Conservation (phyloP, 2,329 filamentous ascomycete species). For the Aspergillus sp. region DNA sequence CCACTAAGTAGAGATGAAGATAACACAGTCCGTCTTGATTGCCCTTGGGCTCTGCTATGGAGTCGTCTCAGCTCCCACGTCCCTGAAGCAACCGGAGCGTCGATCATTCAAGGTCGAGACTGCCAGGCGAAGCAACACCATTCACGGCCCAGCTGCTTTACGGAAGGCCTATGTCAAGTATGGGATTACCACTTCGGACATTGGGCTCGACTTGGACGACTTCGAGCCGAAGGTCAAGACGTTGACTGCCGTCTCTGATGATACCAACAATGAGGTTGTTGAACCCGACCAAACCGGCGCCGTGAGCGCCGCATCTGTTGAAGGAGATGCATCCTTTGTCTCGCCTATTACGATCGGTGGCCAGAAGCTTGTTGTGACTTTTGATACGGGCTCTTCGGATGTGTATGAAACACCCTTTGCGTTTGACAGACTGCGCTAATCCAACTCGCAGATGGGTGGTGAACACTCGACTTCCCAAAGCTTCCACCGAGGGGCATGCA, state of each 20-base stretch:
- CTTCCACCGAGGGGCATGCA: constrained; percentile 52
- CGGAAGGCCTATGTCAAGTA: constrained; percentile 69
- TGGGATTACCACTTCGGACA: constrained; percentile 51
- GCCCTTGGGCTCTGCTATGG: constrained; percentile 32
- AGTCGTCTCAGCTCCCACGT: constrained; percentile 35
- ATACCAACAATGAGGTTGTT: constrained; percentile 26
- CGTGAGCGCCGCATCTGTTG: constrained; percentile 64
- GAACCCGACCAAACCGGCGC: constrained; percentile 48
- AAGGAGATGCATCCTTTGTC: constrained; percentile 69
- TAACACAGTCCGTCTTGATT: constrained; percentile 27
- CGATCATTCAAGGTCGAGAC: constrained; percentile 63
- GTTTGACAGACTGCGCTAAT: background rate
- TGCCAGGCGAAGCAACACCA: constrained; percentile 56
- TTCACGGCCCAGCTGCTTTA: constrained; percentile 62
- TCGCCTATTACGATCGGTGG: constrained; percentile 68
- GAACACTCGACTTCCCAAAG: constrained; percentile 56
- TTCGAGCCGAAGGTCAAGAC: constrained; percentile 30
- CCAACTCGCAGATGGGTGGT: constrained; percentile 62
- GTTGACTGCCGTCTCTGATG: constrained; percentile 22
- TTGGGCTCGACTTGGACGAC: constrained; percentile 38
- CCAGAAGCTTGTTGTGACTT: constrained; percentile 67
- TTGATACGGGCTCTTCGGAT: constrained; percentile 75
- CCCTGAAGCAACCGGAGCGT: constrained; percentile 24
- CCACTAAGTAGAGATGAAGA: constrained; percentile 24
- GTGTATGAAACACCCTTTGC: constrained; percentile 47